Evolutionary conservation across 306 rosid species (phyloP).

Genomic region (Biancaea sappan): DNA sequence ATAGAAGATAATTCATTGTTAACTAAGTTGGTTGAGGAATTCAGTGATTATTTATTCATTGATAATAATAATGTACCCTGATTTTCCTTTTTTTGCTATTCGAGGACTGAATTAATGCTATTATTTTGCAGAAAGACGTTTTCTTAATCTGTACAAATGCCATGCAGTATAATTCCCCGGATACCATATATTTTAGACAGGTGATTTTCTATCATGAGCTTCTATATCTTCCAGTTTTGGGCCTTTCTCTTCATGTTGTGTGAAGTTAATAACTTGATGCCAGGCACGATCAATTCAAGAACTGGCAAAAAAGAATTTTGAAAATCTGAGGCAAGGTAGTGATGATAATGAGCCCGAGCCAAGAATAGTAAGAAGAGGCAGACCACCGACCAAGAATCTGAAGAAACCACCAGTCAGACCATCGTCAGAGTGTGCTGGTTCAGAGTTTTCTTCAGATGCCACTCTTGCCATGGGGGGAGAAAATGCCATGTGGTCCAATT

Average conservation of each 20-base stretch:
- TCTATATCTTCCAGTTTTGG: not conserved
- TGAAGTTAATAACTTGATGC: constrained; percentile 14
- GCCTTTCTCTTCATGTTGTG: constrained; percentile 6
- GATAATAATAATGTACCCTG: not conserved
- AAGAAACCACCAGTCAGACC: constrained; percentile 52
- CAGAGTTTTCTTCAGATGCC: constrained; percentile 57
- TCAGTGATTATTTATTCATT: not conserved
- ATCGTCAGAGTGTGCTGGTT: constrained; percentile 48
- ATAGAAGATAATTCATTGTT: not conserved
- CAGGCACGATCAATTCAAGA: constrained; percentile 77
- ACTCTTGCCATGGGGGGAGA: constrained; percentile 58
- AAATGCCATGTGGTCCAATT: constrained; percentile 40
- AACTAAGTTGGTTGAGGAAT: not conserved
- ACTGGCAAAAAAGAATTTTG: constrained; percentile 63
- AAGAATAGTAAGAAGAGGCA: constrained; percentile 64
- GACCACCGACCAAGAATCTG: constrained; percentile 68
- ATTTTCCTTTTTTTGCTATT: not conserved
- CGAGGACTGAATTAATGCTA: constrained; percentile 23
- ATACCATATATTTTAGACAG: constrained; percentile 75
- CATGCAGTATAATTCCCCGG: constrained; percentile 79
- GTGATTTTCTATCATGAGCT: constrained; percentile 40
- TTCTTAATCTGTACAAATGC: constrained; percentile 67
- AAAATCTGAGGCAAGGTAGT: constrained; percentile 71
- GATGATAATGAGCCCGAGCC: constrained; percentile 62
- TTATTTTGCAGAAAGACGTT: constrained; percentile 60